Evolutionary conservation across 129 eudicot species (phyloP).

Genomic region (Rutidosis leptorrhynchoides): DNA sequence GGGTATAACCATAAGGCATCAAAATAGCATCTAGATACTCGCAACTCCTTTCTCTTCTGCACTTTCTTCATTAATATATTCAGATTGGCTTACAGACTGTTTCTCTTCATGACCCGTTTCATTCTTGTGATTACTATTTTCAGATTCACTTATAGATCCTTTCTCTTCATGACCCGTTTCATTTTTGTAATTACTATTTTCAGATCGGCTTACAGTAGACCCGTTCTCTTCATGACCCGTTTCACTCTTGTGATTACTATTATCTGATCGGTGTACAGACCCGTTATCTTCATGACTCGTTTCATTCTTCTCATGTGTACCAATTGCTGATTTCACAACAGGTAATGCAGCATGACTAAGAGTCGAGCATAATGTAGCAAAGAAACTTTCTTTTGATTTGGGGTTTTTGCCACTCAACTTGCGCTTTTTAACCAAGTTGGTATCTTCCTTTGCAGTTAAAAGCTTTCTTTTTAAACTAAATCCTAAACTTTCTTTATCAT

Average conservation of each 20-base stretch:
- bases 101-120: slow-evolving; percentile 14
- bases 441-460: slow-evolving; percentile 60
- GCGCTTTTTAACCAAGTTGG: slow-evolving; percentile 47
- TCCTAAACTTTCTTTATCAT: slow-evolving; percentile 54
- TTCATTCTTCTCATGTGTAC: slow-evolving; percentile 22
- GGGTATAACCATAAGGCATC: neutral
- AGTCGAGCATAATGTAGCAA: slow-evolving; percentile 70
- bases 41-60: slow-evolving; percentile 15
- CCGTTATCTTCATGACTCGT: slow-evolving; percentile 25
- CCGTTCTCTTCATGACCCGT: slow-evolving; percentile 25
- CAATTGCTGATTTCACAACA: slow-evolving; percentile 36
- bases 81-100: slow-evolving; percentile 15
- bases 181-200: slow-evolving; percentile 14
- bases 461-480: slow-evolving; percentile 60
- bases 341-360: slow-evolving; percentile 60
- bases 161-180: slow-evolving; percentile 14
- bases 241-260: slow-evolving; percentile 18
- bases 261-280: slow-evolving; percentile 22
- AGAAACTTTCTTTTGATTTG: slow-evolving; percentile 62
- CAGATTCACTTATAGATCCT: slow-evolving; percentile 14
- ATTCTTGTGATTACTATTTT: slow-evolving; percentile 13
- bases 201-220: slow-evolving; percentile 7
- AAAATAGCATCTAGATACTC: slow-evolving; percentile 3
- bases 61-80: neutral
- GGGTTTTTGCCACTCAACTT: slow-evolving; percentile 38